A percentile compares a stretch with the other conserved stretches of the same genome.
These are phyloP conservation scores for Flaveria trinervia DNA, from an alignment of 129 eudicot genomes.

Conservation along the genomic window DNA sequence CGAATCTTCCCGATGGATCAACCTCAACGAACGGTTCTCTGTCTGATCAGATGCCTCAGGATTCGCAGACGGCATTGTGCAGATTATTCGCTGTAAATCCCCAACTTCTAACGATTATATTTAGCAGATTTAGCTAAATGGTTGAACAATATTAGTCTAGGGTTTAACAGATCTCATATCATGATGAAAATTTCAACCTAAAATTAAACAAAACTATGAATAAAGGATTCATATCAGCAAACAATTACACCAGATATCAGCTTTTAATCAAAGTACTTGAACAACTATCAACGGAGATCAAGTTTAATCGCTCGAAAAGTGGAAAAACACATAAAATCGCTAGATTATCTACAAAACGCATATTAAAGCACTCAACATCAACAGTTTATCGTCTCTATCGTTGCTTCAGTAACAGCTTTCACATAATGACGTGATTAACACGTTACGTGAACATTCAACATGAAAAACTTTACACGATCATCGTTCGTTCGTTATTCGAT, in stretches of 20 bases:
- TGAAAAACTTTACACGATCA: conserved; percentile 10
- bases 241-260: neutral
- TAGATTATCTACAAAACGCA: neutral
- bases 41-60: conserved; percentile 56
- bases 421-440: conserved; percentile 2
- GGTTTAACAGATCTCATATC: neutral
- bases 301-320: neutral
- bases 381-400: neutral
- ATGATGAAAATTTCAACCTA: neutral
- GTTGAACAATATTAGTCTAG: neutral
- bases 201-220: neutral
- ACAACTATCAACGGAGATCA: neutral
- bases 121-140: neutral
- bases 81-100: neutral
- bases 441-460: conserved; percentile 12
- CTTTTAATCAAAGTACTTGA: neutral
- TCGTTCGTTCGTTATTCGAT: neutral
- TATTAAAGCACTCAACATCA: neutral
- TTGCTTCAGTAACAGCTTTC: conserved; percentile 11
- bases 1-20: conserved; percentile 79
- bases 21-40: conserved; percentile 70
- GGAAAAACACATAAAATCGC: neutral
- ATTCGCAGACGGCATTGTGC: conserved; percentile 49
- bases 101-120: neutral
- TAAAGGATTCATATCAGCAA: neutral